Evolutionary conservation across 1,284 basidiomycete genomes (phyloP), one percentile per base, ranked within the genome.

Genomic region (Meira miltonrushii): DNA sequence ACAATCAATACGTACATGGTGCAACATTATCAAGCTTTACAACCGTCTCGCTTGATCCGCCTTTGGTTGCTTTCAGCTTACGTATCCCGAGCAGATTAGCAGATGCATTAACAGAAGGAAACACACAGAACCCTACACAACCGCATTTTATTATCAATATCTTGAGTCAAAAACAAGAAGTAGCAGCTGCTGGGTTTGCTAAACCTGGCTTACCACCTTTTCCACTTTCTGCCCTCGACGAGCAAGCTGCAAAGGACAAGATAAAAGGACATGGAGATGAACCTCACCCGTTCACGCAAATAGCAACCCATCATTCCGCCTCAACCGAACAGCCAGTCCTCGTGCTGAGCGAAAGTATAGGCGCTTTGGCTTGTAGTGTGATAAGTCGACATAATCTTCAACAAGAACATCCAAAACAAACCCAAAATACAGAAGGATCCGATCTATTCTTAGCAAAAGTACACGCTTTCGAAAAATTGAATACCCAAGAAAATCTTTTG

Each of bases 101-200:
- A 19, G 48, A 60, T 44, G 60, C 60, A n/a, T 37, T 61, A 10
- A 47, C 17, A 12, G 25, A 11, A 19, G n/a, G n/a, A n/a, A n/a
- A n/a, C n/a, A n/a, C n/a, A n/a, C n/a, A n/a, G 37, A 47, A 6
- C 15, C 55, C 17, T 17, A n/a, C 28, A 10, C 13, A 40, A 25
- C 46, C 59, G 15, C 59, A 61, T 40, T 61, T 61, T 40, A 47
- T 61, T 9, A 51, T 61, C 48, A 61, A 61, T 33, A 23, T 61
- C 21, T 55, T 61, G 25, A 59, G 57, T 21, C 11, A 21, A 33
- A n/a, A 17, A 17, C 59, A 61, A 44, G 55, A 38, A 15, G 25
- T 33, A 12, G 53, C 47, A 37, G 59, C 59, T 15, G 39, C 23
- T 11, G 44, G 33, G 2, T 60, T 61, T 28, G 56, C 59, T 39